These are phyloP conservation scores for Austroboletus olivaceoglutinosus DNA, from an alignment of 1,284 basidiomycete species.

Conservation along the genomic window DNA sequence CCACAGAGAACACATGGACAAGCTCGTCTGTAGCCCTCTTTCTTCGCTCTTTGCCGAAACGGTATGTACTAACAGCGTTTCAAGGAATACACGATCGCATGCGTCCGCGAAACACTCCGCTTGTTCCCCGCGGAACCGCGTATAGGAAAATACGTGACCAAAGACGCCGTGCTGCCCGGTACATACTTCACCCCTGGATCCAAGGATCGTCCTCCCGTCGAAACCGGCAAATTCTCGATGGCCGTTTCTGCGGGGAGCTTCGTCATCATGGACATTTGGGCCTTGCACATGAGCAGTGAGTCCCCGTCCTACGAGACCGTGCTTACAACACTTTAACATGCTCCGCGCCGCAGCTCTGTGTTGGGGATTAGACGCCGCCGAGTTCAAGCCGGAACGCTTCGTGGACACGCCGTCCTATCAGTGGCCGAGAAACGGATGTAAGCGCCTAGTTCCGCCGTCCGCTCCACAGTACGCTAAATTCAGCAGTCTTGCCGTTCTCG, in stretches of 20 bases:
- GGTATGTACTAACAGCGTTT: not conserved
- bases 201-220: slow-evolving; percentile 24
- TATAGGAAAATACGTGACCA: slow-evolving; percentile 39
- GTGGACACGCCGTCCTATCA: slow-evolving; percentile 39
- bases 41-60: not conserved
- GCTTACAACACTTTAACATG: not conserved
- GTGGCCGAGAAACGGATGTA: slow-evolving; percentile 39
- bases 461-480: not conserved
- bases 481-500: slow-evolving; percentile 38
- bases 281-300: slow-evolving; percentile 38
- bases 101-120: slow-evolving; percentile 45
- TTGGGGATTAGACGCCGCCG: slow-evolving; percentile 44
- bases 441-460: not conserved
- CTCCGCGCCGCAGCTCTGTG: slow-evolving; percentile 25
- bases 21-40: slow-evolving; percentile 26
- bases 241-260: slow-evolving; percentile 41
- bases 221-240: slow-evolving; percentile 35
- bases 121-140: slow-evolving; percentile 39
- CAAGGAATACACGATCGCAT: slow-evolving; percentile 42
- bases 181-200: slow-evolving; percentile 34
- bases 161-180: slow-evolving; percentile 36
- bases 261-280: slow-evolving; percentile 40
- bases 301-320: not conserved
- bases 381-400: slow-evolving; percentile 49
- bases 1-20: slow-evolving; percentile 37